Conservation (phyloP, 1,284 basidiomycete species). For the Apiotrichum siamense region DNA sequence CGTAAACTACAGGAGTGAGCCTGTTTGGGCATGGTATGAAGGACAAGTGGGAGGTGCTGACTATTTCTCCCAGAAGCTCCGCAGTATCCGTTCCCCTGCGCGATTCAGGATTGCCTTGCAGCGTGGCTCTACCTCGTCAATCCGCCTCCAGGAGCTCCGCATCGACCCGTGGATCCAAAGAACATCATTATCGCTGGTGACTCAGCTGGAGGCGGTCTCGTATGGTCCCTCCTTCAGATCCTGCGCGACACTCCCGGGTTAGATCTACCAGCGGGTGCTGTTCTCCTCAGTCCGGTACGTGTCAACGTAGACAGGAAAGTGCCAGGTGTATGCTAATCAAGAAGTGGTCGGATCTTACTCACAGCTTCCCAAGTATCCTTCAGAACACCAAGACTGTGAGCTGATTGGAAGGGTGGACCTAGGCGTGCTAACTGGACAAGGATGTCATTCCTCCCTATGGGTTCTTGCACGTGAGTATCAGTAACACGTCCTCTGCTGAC, state of each 20-base stretch:
- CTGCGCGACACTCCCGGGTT: slow-evolving; percentile 72
- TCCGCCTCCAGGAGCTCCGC: slow-evolving; percentile 65
- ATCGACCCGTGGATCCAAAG: slow-evolving; percentile 71
- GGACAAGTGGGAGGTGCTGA: too few relatives aligned
- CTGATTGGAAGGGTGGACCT: background rate
- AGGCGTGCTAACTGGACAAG: slow-evolving; percentile 41
- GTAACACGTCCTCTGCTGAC: slow-evolving; percentile 1
- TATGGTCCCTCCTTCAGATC: slow-evolving; percentile 79
- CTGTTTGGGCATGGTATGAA: too few relatives aligned
- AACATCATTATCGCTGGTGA: slow-evolving; percentile 80
- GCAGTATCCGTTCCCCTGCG: slow-evolving; percentile 95
- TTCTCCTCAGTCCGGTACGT: slow-evolving; percentile 67
- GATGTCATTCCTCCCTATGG: slow-evolving; percentile 60
- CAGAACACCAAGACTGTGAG: slow-evolving; percentile 73
- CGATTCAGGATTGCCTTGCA: slow-evolving; percentile 77
- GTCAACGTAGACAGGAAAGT: background rate
- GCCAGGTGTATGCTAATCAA: background rate
- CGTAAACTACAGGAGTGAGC: slow-evolving; percentile 68
- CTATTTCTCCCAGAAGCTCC: slow-evolving; percentile 67
- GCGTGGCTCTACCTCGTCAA: slow-evolving; percentile 69
- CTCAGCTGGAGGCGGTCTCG: slow-evolving; percentile 87
- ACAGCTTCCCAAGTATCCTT: slow-evolving; percentile 82
- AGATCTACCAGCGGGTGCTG: slow-evolving; percentile 75
- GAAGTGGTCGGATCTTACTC: slow-evolving; percentile 69
- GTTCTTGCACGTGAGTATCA: slow-evolving; percentile 45